Base-by-base conservation (phyloP, 2,329 filamentous ascomycete genomes). In the Macroventuria anomochaeta region DNA sequence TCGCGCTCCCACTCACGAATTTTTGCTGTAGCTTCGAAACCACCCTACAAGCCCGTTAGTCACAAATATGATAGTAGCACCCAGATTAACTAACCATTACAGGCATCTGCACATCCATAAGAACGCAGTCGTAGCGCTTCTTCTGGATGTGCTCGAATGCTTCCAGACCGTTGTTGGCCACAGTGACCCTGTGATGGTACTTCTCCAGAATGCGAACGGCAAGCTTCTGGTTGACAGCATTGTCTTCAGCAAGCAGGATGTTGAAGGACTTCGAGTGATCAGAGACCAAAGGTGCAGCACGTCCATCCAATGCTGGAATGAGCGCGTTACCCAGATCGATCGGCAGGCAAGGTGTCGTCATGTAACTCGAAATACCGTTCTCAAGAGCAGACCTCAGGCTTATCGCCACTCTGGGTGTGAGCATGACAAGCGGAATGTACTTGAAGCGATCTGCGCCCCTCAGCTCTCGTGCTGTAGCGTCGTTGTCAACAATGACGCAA, bases 101-200 rank as follows among this genome's bases (percentile, higher is more conserved):
- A n/a, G 95, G 95, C 95, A 99, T 99, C 74, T 97, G 95, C 15
- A 99, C 95, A 72, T 99, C 95, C 95, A 99, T 99, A 41, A 99
- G 83, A 61, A 99, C 95, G 57, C 96, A 91, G 74, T 99, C 95
- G 73, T 96, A 99, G 72, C 91, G 89, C 78, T 89, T 93, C 72
- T 88, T 86, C 81, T 96, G 93, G 65, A 97, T 87, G n/a, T 90
- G 88, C 70, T 97, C 90, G 12, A 97, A 87, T 1, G 95, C 95
- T 71, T 97, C 93, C 61, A 93, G 84, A 57, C 95, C 95, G 72
- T 99, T 99, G 67, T 93, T 91, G 36, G 96, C 95, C 20, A 99
- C 95, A 1, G 90, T 93, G 20, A 96, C 91, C 21, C 88, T 88
- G 71, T 96, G 91, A 70, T 97, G 93, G 75, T 97, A 96, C 76